These are phyloP conservation scores for Dictyostelium citrinum DNA, from an alignment of 78 protist genomes.

Conservation along the genomic window DNA sequence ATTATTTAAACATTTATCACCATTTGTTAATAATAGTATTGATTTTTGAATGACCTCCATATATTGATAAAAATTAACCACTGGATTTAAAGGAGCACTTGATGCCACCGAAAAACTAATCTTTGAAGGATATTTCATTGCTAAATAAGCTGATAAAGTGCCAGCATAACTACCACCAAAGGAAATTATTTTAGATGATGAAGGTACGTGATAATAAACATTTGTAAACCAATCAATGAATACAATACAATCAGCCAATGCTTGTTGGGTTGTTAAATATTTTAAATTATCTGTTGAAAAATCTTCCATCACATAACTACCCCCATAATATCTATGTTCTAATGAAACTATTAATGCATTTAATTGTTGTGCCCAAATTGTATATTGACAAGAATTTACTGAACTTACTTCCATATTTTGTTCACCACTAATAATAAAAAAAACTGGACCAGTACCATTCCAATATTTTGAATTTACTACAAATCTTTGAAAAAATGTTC, in stretches of 20 bases:
- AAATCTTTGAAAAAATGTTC: slow-evolving; percentile 24
- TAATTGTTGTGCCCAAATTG: slow-evolving; percentile 36
- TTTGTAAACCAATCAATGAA: background rate
- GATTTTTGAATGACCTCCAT: background rate
- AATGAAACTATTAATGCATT: slow-evolving; percentile 33
- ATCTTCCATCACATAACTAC: background rate
- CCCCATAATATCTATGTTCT: slow-evolving; percentile 78
- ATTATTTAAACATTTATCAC: background rate
- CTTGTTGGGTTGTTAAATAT: slow-evolving; percentile 43
- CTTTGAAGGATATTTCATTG: slow-evolving; percentile 61
- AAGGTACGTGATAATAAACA: background rate
- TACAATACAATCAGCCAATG: slow-evolving; percentile 56
- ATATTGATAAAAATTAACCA: background rate
- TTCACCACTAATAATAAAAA: slow-evolving; percentile 23
- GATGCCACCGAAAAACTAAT: slow-evolving; percentile 27
- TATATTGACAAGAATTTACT: background rate
- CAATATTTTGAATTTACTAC: background rate
- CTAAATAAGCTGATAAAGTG: slow-evolving; percentile 47
- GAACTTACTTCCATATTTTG: background rate
- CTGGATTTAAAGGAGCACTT: background rate
- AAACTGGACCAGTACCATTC: slow-evolving; percentile 33
- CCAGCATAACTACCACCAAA: slow-evolving; percentile 70
- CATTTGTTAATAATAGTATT: background rate
- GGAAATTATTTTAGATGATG: background rate
- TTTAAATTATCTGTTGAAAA: background rate